Evolutionary conservation across 306 rosid genomes (phyloP).

Genomic region (Quercus engelmannii): DNA sequence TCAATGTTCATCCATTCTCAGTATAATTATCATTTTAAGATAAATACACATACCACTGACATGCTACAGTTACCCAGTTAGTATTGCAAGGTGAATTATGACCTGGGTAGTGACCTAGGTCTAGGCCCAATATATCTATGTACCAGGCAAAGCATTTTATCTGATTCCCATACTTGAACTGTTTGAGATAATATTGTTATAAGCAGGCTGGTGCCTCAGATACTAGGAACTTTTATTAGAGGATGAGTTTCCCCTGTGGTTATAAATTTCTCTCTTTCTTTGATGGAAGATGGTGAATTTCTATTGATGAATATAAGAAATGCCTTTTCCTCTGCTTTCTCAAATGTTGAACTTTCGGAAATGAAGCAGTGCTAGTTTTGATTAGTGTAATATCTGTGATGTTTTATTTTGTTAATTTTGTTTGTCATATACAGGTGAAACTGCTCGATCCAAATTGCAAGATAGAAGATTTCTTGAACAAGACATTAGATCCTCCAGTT

Average conservation of each 20-base stretch:
- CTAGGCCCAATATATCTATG: neutral
- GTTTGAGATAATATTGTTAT: neutral
- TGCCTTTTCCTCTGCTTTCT: neutral
- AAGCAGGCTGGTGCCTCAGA: neutral
- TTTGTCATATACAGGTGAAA: slow-evolving; percentile 61
- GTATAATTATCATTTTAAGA: neutral
- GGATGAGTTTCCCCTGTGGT: neutral
- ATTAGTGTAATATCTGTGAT: slow-evolving; percentile 11
- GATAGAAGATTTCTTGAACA: slow-evolving; percentile 63
- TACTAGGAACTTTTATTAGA: neutral
- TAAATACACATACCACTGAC: neutral
- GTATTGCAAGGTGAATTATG: neutral
- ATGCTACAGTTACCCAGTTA: neutral
- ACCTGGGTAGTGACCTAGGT: neutral
- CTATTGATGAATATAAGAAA: neutral
- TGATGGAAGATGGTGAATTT: neutral
- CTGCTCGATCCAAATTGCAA: slow-evolving; percentile 71
- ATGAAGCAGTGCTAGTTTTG: neutral
- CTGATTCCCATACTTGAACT: neutral
- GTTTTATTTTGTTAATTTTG: neutral
- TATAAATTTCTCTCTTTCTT: neutral
- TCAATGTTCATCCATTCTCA: neutral
- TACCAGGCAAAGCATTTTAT: neutral
- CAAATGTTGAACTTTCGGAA: neutral
- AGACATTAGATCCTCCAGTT: slow-evolving; percentile 91